Conservation (phyloP, 2,329 filamentous ascomycete genomes). For the Stagonosporopsis tanaceti region DNA sequence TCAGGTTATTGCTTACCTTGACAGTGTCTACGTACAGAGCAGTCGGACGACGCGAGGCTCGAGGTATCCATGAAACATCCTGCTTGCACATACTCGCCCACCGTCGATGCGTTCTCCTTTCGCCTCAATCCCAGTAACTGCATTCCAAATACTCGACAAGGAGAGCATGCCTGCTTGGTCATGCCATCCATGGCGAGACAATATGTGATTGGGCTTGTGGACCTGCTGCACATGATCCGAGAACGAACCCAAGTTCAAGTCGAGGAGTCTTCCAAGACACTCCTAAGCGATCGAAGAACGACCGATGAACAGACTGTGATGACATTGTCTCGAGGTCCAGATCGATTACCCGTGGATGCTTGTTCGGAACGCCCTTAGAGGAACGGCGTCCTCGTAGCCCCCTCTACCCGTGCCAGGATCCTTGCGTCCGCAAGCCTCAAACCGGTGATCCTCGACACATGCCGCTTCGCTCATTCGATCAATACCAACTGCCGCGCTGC, state of each 20-base stretch:
- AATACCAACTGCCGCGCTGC: not conserved
- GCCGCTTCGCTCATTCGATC: slow-evolving; percentile 2
- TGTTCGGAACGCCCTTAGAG: not conserved
- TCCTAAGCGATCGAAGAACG: not conserved
- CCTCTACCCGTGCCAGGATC: slow-evolving; percentile 4
- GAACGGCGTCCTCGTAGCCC: slow-evolving; percentile 5
- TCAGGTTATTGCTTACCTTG: not conserved
- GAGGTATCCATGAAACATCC: not conserved
- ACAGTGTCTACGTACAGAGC: not conserved
- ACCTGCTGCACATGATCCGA: not conserved
- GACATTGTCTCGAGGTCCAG: slow-evolving; percentile 9
- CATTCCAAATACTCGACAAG: not conserved
- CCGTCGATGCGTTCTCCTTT: not conserved
- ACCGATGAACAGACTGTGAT: not conserved
- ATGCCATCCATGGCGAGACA: not conserved
- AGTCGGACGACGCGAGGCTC: not conserved
- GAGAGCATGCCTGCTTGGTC: not conserved
- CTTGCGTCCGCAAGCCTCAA: not conserved
- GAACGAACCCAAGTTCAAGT: not conserved
- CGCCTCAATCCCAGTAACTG: not conserved
- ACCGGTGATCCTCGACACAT: slow-evolving; percentile 4
- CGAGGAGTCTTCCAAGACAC: not conserved
- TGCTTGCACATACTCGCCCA: not conserved
- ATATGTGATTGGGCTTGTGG: not conserved
- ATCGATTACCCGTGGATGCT: not conserved